Conservation (phyloP, 2,329 filamentous ascomycete genomes). For the Fusarium multiceps region DNA sequence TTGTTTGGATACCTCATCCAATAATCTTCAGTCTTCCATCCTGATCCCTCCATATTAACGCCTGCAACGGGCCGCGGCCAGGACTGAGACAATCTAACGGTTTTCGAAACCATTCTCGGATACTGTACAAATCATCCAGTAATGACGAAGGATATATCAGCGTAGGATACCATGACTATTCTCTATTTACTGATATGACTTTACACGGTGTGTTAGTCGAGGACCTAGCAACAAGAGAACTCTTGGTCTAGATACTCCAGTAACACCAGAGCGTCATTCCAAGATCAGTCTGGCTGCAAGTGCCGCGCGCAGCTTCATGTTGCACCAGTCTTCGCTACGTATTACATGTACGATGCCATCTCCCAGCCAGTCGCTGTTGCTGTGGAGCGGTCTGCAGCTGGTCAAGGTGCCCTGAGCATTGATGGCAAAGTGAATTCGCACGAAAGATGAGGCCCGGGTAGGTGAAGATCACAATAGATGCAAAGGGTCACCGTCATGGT, state of each 20-base stretch:
- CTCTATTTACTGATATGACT: background rate
- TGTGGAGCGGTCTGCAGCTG: conserved; percentile 7
- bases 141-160: background rate
- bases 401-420: background rate
- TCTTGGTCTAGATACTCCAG: background rate
- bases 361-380: conserved; percentile 9
- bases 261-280: conserved; percentile 15
- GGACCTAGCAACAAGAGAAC: background rate
- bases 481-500: background rate
- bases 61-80: conserved; percentile 30
- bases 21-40: background rate
- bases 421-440: background rate
- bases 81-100: conserved; percentile 16
- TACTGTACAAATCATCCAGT: background rate
- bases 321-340: conserved; percentile 16
- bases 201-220: background rate
- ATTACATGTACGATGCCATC: conserved; percentile 23
- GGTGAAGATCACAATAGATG: background rate
- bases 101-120: background rate
- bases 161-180: background rate
- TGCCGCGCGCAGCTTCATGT: conserved; percentile 25
- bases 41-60: background rate
- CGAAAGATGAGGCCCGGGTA: background rate
- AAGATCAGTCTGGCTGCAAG: conserved; percentile 17
- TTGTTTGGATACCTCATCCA: conserved; percentile 5